Evolutionary conservation across 2,329 filamentous ascomycete genomes (phyloP).

Genomic region (Ophiosphaerella narmari): DNA sequence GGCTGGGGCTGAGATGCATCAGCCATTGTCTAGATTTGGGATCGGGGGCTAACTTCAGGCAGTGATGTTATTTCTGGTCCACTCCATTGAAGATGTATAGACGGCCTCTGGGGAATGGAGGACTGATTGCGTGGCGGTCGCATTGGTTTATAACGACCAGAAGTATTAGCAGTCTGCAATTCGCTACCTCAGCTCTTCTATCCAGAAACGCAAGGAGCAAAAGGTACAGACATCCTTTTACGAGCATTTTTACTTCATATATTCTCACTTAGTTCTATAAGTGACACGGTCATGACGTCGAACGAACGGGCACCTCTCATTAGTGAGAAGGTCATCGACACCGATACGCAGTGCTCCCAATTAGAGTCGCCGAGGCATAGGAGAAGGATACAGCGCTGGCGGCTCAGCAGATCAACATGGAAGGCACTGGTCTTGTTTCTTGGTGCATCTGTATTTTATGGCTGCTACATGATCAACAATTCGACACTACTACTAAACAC

Average conservation of each 20-base stretch:
- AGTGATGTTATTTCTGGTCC: constrained; percentile 3
- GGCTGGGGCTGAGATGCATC: constrained; percentile 23
- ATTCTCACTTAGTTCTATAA: not conserved
- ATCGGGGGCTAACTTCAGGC: constrained; percentile 9
- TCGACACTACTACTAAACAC: not conserved
- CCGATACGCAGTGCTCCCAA: constrained; percentile 1
- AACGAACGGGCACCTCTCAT: constrained; percentile 18
- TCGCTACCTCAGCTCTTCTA: not conserved
- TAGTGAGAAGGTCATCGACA: constrained; percentile 14
- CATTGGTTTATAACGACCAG: not conserved
- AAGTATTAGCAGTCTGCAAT: not conserved
- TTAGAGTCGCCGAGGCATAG: not conserved
- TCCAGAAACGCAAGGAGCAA: not conserved
- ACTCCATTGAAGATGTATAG: not conserved
- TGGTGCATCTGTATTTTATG: constrained; percentile 8
- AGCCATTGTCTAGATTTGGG: constrained; percentile 25
- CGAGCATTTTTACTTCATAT: too few species aligned
- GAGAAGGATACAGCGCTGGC: not conserved
- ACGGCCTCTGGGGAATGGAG: not conserved
- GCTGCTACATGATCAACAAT: constrained; percentile 4
- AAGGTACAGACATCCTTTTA: too few species aligned
- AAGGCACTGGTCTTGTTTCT: constrained; percentile 7
- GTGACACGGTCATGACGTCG: constrained; percentile 11
- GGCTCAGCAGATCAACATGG: not conserved
- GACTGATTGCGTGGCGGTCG: not conserved